Base-by-base conservation (phyloP, 306 rosid genomes). In the Cucurbita argyrosperma region DNA sequence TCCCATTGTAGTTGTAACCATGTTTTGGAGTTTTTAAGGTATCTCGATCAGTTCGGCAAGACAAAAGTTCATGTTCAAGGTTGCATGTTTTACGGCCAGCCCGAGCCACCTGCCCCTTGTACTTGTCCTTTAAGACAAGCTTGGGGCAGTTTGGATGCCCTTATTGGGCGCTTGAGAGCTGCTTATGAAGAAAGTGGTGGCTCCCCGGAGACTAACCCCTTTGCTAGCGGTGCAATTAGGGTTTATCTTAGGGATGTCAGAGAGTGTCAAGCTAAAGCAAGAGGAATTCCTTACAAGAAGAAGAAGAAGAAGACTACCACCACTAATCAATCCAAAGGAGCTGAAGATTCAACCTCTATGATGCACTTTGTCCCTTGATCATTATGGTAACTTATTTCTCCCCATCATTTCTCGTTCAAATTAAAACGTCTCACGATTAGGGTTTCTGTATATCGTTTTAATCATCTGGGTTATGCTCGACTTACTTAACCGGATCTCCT, bases 121-220 rank as follows among this genome's bases (percentile, higher is more conserved):
- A 82, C 96, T 3, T 95, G 99, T 54, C 99, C 99, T 1, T 88
- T 95, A 1, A 63, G 90, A 9, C 99, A 95, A 30, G 99, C 99
- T 14, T 95, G 99, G 99, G 99, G 99, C 0, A 89, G 96, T 76
- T 92, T 95, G 2, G 99, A 95, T 66, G 97, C 99, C 2, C 96
- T 95, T 40, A 95, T 95, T 51, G 99, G 99, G 4, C 77, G 99
- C 15, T 90, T 95, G 7, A 81, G 97, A 45, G 99, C 99, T 43
- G 99, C 99, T n/a, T 95, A 91, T 21, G 99, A 95, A 67, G 97
- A 95, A 77, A 85, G 91, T 14, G 97, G 99, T 37, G 99, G 99
- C 14, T 62, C 90, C 2, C 92, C 89, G 0, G 91, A 89, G 71
- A 81, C 80, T 0, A 95, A 95, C 57, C 99, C 99, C 60, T 91